These are phyloP conservation scores for Fusarium piperis DNA, from an alignment of 2,329 filamentous ascomycete genomes.

Conservation along the genomic window DNA sequence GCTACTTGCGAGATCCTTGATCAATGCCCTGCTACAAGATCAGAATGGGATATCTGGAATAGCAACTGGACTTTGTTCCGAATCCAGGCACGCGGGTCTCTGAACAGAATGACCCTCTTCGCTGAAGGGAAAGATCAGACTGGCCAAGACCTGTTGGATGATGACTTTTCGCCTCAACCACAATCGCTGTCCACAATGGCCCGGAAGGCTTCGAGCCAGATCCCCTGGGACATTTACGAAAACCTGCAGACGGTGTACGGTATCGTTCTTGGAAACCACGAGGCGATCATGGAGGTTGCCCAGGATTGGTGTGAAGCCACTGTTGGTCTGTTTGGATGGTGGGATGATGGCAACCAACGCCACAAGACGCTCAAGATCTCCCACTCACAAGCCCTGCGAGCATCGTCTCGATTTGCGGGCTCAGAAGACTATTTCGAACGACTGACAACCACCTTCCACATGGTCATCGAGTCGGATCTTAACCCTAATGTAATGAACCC, in stretches of 20 bases:
- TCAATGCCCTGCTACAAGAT: slow-evolving; percentile 73
- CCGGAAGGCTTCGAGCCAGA: slow-evolving; percentile 82
- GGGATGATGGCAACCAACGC: slow-evolving; percentile 77
- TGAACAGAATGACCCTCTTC: slow-evolving; percentile 78
- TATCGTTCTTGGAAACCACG: slow-evolving; percentile 78
- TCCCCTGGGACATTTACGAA: slow-evolving; percentile 92
- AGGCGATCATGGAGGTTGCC: slow-evolving; percentile 78
- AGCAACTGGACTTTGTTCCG: slow-evolving; percentile 88
- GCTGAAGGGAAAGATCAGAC: slow-evolving; percentile 76
- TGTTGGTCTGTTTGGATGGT: slow-evolving; percentile 87
- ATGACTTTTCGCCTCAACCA: slow-evolving; percentile 52
- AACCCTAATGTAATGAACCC: slow-evolving; percentile 79
- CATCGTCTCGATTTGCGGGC: slow-evolving; percentile 58
- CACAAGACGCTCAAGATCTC: slow-evolving; percentile 54
- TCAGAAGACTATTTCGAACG: slow-evolving; percentile 78
- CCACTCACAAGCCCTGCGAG: slow-evolving; percentile 50
- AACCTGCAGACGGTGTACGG: slow-evolving; percentile 83
- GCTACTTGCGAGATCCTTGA: slow-evolving; percentile 76
- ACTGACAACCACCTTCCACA: slow-evolving; percentile 75
- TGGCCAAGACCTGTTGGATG: slow-evolving; percentile 43
- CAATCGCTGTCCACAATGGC: slow-evolving; percentile 71
- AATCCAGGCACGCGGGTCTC: slow-evolving; percentile 73
- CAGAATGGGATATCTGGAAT: slow-evolving; percentile 85
- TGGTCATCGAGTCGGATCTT: slow-evolving; percentile 75
- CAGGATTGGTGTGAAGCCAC: slow-evolving; percentile 95